These are phyloP conservation scores for Aspergillus transmontanensis DNA, from an alignment of 2,329 filamentous ascomycete genomes.

Conservation along the genomic window DNA sequence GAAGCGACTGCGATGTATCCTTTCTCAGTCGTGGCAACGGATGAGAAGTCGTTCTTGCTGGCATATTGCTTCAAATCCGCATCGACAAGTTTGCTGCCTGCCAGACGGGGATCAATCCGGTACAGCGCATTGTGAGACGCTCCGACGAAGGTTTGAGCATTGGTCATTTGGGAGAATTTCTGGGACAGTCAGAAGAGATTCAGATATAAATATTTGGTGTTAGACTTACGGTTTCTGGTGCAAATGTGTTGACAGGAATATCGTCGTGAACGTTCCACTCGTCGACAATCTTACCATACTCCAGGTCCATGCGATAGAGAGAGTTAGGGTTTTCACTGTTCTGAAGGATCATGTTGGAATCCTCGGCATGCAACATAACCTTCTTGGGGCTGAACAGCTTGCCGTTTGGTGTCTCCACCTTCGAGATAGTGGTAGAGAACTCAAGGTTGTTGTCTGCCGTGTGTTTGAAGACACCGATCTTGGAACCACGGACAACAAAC, in stretches of 20 bases:
- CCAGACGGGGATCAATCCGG: slow-evolving; percentile 86
- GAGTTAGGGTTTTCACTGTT: slow-evolving; percentile 82
- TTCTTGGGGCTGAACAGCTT: slow-evolving; percentile 92
- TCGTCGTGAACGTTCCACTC: slow-evolving; percentile 99
- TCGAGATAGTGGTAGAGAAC: slow-evolving; percentile 96
- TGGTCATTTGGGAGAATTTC: slow-evolving; percentile 98
- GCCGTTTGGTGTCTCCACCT: slow-evolving; percentile 85
- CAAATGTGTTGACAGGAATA: slow-evolving; percentile 88
- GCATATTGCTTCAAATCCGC: slow-evolving; percentile 91
- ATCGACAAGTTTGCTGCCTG: slow-evolving; percentile 91
- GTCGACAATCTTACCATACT: slow-evolving; percentile 96
- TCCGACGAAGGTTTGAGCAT: slow-evolving; percentile 92
- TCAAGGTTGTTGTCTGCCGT: slow-evolving; percentile 89
- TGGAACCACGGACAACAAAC: slow-evolving; percentile 93
- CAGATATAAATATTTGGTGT: neutral
- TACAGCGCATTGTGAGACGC: slow-evolving; percentile 91
- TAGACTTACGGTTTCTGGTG: slow-evolving; percentile 74
- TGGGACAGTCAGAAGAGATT: slow-evolving; percentile 37
- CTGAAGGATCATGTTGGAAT: slow-evolving; percentile 86
- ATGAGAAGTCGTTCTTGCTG: slow-evolving; percentile 97
- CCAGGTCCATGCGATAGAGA: slow-evolving; percentile 94
- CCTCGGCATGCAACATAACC: slow-evolving; percentile 92
- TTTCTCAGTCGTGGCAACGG: slow-evolving; percentile 91
- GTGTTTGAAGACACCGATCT: slow-evolving; percentile 99
- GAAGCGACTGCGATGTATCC: slow-evolving; percentile 96